Evolutionary conservation across 345 rosid genomes (phyloP).

Genomic region (Geranium brycei): DNA sequence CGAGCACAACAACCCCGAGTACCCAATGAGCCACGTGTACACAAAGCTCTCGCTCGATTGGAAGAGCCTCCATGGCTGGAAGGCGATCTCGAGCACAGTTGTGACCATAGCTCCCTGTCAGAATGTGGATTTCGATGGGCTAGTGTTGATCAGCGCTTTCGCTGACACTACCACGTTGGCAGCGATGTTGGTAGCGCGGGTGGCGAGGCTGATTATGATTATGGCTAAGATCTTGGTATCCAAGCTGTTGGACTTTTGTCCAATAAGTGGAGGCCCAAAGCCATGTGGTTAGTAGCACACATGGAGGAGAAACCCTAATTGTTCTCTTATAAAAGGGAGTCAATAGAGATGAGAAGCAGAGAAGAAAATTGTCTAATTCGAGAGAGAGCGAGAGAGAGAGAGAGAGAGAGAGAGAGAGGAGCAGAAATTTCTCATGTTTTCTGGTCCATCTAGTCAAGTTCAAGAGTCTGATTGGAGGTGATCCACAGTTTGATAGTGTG

Average conservation of each 20-base stretch:
- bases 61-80: slow-evolving; percentile 83
- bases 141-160: slow-evolving; percentile 74
- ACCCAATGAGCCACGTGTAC: slow-evolving; percentile 81
- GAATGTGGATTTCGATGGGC: slow-evolving; percentile 69
- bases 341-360: too few species aligned
- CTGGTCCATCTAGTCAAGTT: too few species aligned
- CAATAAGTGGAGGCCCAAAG: too few species aligned
- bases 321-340: too few species aligned
- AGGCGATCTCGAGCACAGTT: slow-evolving; percentile 64
- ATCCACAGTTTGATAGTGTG: too few species aligned
- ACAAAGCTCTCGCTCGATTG: slow-evolving; percentile 89
- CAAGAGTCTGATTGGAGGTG: too few species aligned
- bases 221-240: slow-evolving; percentile 53
- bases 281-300: too few species aligned
- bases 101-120: slow-evolving; percentile 68
- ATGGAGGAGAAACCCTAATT: too few species aligned
- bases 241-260: not conserved
- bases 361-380: too few species aligned
- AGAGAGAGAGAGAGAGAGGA: too few species aligned
- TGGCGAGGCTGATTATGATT: slow-evolving; percentile 67
- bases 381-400: too few species aligned
- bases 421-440: too few species aligned
- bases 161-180: slow-evolving; percentile 91
- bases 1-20: slow-evolving; percentile 81
- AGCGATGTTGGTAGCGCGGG: slow-evolving; percentile 82